phyloP scores from a whole-genome alignment of 2,329 filamentous ascomycete genomes.

The Onygenales sp. region DNA sequence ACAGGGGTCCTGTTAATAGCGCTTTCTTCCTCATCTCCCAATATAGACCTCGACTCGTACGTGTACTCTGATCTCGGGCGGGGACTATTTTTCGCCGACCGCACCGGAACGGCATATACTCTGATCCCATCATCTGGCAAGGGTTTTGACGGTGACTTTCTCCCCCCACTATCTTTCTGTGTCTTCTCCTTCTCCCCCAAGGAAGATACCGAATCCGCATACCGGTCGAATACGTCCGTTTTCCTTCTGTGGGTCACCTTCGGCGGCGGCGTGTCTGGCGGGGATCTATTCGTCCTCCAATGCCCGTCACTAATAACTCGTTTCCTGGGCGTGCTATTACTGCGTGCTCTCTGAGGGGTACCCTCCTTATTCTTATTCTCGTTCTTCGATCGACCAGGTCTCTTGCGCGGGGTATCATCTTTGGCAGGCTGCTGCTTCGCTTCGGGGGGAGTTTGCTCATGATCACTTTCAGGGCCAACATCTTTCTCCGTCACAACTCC shows the following conservation, averaged over 20 bases:
- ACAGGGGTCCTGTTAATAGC: not conserved
- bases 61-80: not conserved
- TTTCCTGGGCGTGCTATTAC: constrained; percentile 67
- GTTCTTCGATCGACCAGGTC: constrained; percentile 11
- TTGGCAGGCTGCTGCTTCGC: constrained; percentile 15
- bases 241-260: constrained; percentile 34
- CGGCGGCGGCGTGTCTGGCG: constrained; percentile 29
- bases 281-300: constrained; percentile 53
- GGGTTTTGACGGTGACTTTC: not conserved
- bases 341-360: constrained; percentile 25
- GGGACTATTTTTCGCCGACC: constrained; percentile 9
- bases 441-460: constrained; percentile 14
- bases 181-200: constrained; percentile 19
- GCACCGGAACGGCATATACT: constrained; percentile 16
- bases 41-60: not conserved
- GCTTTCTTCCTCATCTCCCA: not conserved
- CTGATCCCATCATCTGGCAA: constrained; percentile 19
- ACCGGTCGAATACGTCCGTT: constrained; percentile 27
- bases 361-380: constrained; percentile 9
- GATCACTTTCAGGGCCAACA: constrained; percentile 49
- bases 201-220: constrained; percentile 16
- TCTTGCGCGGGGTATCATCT: constrained; percentile 17
- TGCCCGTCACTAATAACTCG: constrained; percentile 87
- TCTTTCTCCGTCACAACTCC: constrained; percentile 55
- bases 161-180: constrained; percentile 15